These are phyloP conservation scores for Ichthyophthirius multifiliis DNA, from an alignment of 169 alveolate species.

Conservation along the genomic window DNA sequence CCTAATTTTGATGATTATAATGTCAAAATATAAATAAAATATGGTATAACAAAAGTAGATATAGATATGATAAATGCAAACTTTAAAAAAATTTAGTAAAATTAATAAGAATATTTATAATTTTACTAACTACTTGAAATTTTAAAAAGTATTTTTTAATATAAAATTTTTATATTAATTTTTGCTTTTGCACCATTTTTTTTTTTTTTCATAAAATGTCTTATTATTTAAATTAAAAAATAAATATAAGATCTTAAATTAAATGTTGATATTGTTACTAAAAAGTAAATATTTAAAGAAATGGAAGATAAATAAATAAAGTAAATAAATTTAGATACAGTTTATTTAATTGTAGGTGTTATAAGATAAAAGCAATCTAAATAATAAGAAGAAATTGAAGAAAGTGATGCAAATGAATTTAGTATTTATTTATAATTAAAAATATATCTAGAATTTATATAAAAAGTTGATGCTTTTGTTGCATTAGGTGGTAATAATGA, in stretches of 20 bases:
- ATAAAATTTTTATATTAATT: not conserved
- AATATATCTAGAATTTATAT: not conserved
- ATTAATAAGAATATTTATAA: not conserved
- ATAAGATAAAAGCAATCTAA: not conserved
- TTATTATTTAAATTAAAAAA: not conserved
- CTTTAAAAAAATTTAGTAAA: not conserved
- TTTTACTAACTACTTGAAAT: not conserved
- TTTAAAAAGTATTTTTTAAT: not conserved
- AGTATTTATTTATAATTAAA: not conserved
- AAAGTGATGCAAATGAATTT: not conserved
- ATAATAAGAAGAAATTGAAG: not conserved
- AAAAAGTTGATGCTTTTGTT: conserved; percentile 45
- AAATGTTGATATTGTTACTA: not conserved
- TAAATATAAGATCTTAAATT: not conserved
- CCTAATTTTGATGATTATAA: not conserved
- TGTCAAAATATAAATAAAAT: not conserved
- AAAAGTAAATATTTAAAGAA: not conserved
- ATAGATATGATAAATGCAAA: not conserved
- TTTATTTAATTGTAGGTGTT: not conserved
- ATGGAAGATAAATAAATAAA: not conserved
- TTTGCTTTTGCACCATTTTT: not conserved
- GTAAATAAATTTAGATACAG: not conserved
- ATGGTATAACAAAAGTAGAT: not conserved
- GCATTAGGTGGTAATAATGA: conserved; percentile 39
- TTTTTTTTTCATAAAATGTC: not conserved